phyloP scores from a whole-genome alignment of 495 filamentous ascomycete genomes.

The Corynascus novoguineensis region DNA sequence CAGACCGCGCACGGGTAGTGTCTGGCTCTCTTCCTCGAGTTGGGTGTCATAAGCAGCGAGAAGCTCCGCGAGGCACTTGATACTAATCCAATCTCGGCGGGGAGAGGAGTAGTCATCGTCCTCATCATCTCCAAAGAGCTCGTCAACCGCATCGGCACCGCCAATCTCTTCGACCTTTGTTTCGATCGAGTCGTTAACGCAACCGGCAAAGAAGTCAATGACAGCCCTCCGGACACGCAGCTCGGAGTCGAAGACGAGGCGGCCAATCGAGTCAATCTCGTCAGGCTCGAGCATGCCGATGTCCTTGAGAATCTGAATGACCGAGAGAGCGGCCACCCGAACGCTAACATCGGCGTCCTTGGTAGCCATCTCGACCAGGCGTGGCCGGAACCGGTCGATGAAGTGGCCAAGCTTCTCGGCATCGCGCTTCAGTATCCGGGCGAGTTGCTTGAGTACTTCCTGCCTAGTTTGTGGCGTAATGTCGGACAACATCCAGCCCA shows the following conservation, averaged over 20 bases:
- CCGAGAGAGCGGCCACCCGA: conserved; percentile 67
- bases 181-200: conserved; percentile 75
- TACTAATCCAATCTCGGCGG: conserved; percentile 76
- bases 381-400: conserved; percentile 77
- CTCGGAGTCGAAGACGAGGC: conserved; percentile 82
- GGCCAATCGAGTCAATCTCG: conserved; percentile 81
- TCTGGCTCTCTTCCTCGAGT: conserved; percentile 41
- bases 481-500: conserved; percentile 93
- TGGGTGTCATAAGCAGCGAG: conserved; percentile 69
- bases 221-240: conserved; percentile 77
- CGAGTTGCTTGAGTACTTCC: conserved; percentile 76
- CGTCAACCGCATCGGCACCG: conserved; percentile 48
- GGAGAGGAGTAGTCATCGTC: conserved; percentile 69
- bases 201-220: conserved; percentile 81
- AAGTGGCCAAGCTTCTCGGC: conserved; percentile 75
- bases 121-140: conserved; percentile 69
- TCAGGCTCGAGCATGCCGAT: conserved; percentile 81
- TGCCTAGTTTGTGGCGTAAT: conserved; percentile 57
- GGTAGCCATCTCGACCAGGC: conserved; percentile 90
- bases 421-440: conserved; percentile 71
- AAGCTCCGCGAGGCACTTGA: conserved; percentile 82
- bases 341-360: conserved; percentile 73
- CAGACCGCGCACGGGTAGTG: conserved; percentile 36
- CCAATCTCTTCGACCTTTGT: conserved; percentile 76
- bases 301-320: conserved; percentile 75